Base-by-base conservation (phyloP, 2,329 filamentous ascomycete genomes). In the Teratosphaeria destructans region DNA sequence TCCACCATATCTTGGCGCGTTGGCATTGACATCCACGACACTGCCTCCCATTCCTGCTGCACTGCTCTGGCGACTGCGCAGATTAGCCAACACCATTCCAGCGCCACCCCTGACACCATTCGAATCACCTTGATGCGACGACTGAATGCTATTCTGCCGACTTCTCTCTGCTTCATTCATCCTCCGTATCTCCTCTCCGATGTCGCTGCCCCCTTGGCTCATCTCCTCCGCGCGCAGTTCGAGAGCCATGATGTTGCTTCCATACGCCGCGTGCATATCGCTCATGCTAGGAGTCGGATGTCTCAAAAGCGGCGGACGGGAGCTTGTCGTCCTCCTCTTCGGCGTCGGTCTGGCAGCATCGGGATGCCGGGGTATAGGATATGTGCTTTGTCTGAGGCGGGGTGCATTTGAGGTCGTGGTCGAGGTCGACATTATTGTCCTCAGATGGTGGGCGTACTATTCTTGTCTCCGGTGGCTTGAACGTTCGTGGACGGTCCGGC, bases 181-280 rank as follows among this genome's bases (percentile, higher is more conserved):
- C 68, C 87, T 84, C 61, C 87, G 82, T 67, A 91, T 92, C 66
- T 89, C 87, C 76, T 88, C 84, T 67, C 88, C 87, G 68, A 91
- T 88, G 62, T 88, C 89, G 63, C 85, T 88, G 54, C 80, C 80
- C 59, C 85, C 86, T 76, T 83, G 82, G 66, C 86, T 89, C 72
- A 92, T 78, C 64, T 85, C 82, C 73, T 91, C 88, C 55, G 88
- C 88, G 11, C 85, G 86, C 64, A 87, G 85, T 73, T 93, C 88
- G 63, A 92, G 82, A 56, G 85, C 83, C 64, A 86, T 84, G 63
- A 92, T 85, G 75, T 87, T 90, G 16, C 29, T 57, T 16, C 57
- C 57, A n/a, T 54, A 55, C 37, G 43, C 29, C 37, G 57, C 54
- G 35, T 58, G n/a, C n/a, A 27, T 34, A 39, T 29, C 57, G 49